Percentiles rank a stretch among this genome's conserved stretches.
Evolutionary conservation across 2,329 filamentous ascomycete species (phyloP).

Genomic region (Tympanopsis confertula): DNA sequence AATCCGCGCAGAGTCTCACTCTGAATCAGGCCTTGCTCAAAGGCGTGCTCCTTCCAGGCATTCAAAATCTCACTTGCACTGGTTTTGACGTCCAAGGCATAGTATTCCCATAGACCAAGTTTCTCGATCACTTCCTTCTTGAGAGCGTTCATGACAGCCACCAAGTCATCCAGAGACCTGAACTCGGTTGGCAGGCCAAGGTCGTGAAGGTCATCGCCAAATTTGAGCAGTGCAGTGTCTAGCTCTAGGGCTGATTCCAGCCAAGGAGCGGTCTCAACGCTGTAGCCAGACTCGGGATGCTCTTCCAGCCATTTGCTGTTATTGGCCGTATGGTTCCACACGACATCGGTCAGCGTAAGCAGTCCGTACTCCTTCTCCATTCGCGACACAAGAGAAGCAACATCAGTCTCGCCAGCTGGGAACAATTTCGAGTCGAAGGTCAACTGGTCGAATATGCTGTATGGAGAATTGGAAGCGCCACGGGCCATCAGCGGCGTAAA

Average conservation of each 20-base stretch:
- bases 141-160: slow-evolving; percentile 72
- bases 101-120: slow-evolving; percentile 86
- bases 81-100: slow-evolving; percentile 67
- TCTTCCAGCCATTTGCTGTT: slow-evolving; percentile 90
- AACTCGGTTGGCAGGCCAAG: slow-evolving; percentile 69
- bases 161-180: slow-evolving; percentile 58
- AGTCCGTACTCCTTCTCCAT: slow-evolving; percentile 79
- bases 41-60: slow-evolving; percentile 54
- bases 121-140: slow-evolving; percentile 69
- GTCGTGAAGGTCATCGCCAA: slow-evolving; percentile 62
- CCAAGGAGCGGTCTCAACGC: slow-evolving; percentile 77
- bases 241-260: slow-evolving; percentile 52
- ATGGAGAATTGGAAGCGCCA: slow-evolving; percentile 86
- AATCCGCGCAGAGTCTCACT: slow-evolving; percentile 27
- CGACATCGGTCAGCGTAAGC: slow-evolving; percentile 85
- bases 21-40: slow-evolving; percentile 28
- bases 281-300: slow-evolving; percentile 93
- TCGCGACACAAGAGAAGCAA: slow-evolving; percentile 63
- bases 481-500: slow-evolving; percentile 88
- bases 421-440: slow-evolving; percentile 75
- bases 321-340: slow-evolving; percentile 94
- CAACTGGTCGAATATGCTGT: slow-evolving; percentile 89
- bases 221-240: slow-evolving; percentile 54
- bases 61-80: slow-evolving; percentile 59
- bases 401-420: slow-evolving; percentile 72